Evolutionary conservation across 2,329 filamentous ascomycete species (phyloP), one percentile per base, ranked within the genome.

Genomic region (Salinomyces thailandicus): DNA sequence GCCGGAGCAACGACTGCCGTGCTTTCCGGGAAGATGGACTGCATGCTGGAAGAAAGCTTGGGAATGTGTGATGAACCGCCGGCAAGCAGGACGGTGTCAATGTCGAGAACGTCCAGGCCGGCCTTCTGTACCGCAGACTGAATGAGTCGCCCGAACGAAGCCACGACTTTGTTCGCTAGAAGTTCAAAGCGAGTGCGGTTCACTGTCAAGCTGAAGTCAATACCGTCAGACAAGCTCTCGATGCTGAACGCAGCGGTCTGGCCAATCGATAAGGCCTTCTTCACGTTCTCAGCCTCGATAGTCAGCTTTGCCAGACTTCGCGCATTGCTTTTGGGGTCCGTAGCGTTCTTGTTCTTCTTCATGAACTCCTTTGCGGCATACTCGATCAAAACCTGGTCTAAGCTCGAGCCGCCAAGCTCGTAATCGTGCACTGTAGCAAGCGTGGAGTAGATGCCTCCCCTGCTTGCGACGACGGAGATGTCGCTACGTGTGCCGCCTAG

Each of bases 311-410:
- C 87, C 52, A 95, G 67, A 53, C 82, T 81, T 53, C 79, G 79
- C 37, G 79, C 71, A 59, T 91, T 85, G 57, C 79, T 73, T 50
- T 87, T 76, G 15, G 91, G 91, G 62, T 96, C 91, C 28, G 47
- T 45, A 19, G 54, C 47, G 39, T 76, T 76, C 67, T 79, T 81
- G 74, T 96, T 77, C 73, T 93, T 94, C 76, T 98, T 96, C 57
- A 91, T 75, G 67, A 98, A 98, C 65, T 98, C 91, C 73, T 98
- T 98, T 52, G 89, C 83, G 52, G 96, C 95, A 71, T 95, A 81
- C 60, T 98, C 89, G 60, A 94, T 83, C 41, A 98, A 73, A 33
- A 89, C 81, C 60, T 91, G 75, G 68, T 98, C 91, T 39, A 98
- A 72, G 48, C 86, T 79, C 22, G 77, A 72, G 55, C 91, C 91